phyloP scores from a whole-genome alignment of 768 basidiomycete genomes.

The Lenzites betulinus region DNA sequence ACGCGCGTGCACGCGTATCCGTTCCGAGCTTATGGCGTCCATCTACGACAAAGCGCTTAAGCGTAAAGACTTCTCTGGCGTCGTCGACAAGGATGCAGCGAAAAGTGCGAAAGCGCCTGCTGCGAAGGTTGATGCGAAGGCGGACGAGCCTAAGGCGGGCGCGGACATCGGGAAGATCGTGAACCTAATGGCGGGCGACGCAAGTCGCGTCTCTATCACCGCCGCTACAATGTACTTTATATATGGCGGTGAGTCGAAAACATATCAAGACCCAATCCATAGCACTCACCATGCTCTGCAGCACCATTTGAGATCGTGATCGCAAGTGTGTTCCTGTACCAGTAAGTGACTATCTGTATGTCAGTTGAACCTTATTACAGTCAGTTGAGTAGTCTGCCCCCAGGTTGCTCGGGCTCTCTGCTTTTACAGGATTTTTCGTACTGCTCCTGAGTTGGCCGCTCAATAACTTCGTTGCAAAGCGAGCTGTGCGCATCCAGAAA shows the following conservation, averaged over 20 bases:
- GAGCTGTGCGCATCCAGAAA: conserved; percentile 62
- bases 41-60: conserved; percentile 90
- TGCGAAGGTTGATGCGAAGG: conserved; percentile 35
- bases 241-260: no score
- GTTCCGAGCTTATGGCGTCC: conserved; percentile 78
- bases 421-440: conserved; percentile 76
- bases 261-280: no score
- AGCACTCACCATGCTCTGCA: no score
- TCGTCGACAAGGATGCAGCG: conserved; percentile 56
- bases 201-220: conserved; percentile 57
- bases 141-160: conserved; percentile 63
- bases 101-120: conserved; percentile 38
- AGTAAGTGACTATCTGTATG: conserved; percentile 44
- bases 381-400: not conserved
- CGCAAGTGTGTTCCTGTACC: conserved; percentile 73
- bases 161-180: conserved; percentile 91
- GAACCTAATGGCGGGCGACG: conserved; percentile 84
- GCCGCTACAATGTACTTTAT: conserved; percentile 61
- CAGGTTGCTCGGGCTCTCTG: conserved; percentile 66
- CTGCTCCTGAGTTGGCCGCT: conserved; percentile 69
- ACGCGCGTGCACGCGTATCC: conserved; percentile 71
- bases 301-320: conserved; percentile 80
- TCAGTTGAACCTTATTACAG: not conserved
- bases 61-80: conserved; percentile 80
- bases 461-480: conserved; percentile 64